These are phyloP conservation scores for Chaetothyriales sp. DNA, from an alignment of 2,329 filamentous ascomycete species.

Conservation along the genomic window DNA sequence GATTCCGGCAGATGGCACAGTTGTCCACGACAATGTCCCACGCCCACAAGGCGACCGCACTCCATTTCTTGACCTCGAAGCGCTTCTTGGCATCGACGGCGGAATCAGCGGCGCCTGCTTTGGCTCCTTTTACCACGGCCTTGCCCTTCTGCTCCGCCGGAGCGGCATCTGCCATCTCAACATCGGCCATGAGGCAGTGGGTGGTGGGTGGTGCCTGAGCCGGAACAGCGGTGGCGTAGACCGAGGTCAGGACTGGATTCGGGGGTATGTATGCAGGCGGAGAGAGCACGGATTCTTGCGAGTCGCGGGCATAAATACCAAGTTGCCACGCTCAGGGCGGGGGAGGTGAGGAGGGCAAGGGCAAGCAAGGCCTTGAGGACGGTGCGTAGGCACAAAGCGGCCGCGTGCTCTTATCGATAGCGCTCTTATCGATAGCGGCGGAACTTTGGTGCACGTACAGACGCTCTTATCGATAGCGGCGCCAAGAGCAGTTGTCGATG, in stretches of 20 bases:
- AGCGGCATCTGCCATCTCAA: constrained; percentile 84
- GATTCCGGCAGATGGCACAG: constrained; percentile 97
- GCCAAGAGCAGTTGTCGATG: background rate
- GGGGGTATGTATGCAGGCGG: background rate
- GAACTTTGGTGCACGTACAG: background rate
- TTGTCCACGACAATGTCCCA: constrained; percentile 99
- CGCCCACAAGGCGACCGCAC: constrained; percentile 93
- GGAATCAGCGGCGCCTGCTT: constrained; percentile 36
- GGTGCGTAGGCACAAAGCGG: too few species aligned
- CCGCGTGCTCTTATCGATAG: too few species aligned
- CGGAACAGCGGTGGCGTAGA: background rate
- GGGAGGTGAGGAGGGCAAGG: too few species aligned
- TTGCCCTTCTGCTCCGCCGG: constrained; percentile 39
- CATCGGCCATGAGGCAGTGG: constrained; percentile 61
- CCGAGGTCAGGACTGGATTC: background rate
- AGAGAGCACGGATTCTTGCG: background rate
- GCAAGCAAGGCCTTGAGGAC: too few species aligned
- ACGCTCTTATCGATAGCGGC: background rate
- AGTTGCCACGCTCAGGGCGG: background rate
- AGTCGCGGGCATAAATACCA: background rate
- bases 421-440: too few species aligned
- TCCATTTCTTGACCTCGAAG: constrained; percentile 99
- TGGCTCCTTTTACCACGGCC: constrained; percentile 43
- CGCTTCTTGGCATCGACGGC: constrained; percentile 66
- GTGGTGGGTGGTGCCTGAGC: constrained; percentile 3